Evolutionary conservation across 2,329 filamentous ascomycete species (phyloP).

Genomic region (Colletotrichum sojae): DNA sequence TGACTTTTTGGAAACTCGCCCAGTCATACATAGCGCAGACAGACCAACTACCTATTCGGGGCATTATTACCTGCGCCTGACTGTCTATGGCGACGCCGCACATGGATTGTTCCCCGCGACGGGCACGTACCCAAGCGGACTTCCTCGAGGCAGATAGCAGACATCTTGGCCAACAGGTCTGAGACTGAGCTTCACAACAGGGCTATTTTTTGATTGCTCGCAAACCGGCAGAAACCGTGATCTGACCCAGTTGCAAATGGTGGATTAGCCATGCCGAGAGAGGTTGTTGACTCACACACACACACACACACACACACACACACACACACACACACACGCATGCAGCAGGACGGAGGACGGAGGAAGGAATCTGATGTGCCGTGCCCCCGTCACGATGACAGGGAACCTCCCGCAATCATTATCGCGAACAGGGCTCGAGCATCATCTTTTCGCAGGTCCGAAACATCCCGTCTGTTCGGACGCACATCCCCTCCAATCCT

Average conservation of each 20-base stretch:
- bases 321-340: neutral
- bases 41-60: too few relatives aligned
- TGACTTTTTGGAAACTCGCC: too few relatives aligned
- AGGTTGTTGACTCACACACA: neutral
- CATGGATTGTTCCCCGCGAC: too few relatives aligned
- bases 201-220: too few relatives aligned
- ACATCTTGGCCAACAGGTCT: too few relatives aligned
- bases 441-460: conserved; percentile 2
- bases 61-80: too few relatives aligned
- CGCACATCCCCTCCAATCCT: neutral
- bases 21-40: too few relatives aligned
- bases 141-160: too few relatives aligned
- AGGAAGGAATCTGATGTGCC: neutral
- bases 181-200: too few relatives aligned
- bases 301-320: too few relatives aligned
- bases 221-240: neutral
- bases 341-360: neutral
- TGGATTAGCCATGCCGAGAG: neutral
- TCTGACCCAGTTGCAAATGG: neutral
- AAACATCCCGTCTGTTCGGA: conserved; percentile 25
- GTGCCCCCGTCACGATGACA: neutral
- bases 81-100: too few relatives aligned
- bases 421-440: neutral
- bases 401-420: neutral
- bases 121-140: too few relatives aligned